Evolutionary conservation across 179 eudicot genomes (phyloP).

Genomic region (Patellifolia procumbens): DNA sequence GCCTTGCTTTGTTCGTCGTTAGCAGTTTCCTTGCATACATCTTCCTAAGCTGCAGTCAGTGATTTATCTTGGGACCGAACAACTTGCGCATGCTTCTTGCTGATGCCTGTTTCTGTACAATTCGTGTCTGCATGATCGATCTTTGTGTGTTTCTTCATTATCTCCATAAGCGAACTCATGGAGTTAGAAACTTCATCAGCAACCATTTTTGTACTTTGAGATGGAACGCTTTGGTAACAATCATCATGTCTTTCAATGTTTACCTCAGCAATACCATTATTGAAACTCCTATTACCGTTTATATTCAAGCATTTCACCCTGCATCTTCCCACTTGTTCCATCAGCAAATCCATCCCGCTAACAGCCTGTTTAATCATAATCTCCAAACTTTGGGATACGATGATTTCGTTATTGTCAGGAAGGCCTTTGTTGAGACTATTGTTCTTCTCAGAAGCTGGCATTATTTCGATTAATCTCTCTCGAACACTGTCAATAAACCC

Average conservation of each 20-base stretch:
- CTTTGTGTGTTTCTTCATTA: too few species aligned
- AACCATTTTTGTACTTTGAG: too few species aligned
- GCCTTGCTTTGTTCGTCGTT: too few species aligned
- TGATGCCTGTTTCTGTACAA: too few species aligned
- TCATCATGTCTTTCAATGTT: neutral
- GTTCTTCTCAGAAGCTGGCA: neutral
- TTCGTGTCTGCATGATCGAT: too few species aligned
- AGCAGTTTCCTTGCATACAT: too few species aligned
- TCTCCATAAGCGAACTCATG: too few species aligned
- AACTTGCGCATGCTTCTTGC: too few species aligned
- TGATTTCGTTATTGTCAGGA: neutral
- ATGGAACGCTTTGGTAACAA: too few species aligned
- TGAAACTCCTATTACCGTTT: neutral
- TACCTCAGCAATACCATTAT: neutral
- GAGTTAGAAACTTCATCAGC: too few species aligned
- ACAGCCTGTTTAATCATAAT: neutral
- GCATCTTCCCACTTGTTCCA: neutral
- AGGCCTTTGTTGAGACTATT: neutral
- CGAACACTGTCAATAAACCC: neutral
- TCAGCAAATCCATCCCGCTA: neutral
- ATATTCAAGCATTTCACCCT: neutral
- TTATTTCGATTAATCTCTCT: neutral
- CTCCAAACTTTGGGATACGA: neutral
- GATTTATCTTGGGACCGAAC: too few species aligned
- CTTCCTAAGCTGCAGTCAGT: too few species aligned